phyloP scores from a whole-genome alignment of 2,329 filamentous ascomycete genomes.

The Myriosclerotinia duriaeana region DNA sequence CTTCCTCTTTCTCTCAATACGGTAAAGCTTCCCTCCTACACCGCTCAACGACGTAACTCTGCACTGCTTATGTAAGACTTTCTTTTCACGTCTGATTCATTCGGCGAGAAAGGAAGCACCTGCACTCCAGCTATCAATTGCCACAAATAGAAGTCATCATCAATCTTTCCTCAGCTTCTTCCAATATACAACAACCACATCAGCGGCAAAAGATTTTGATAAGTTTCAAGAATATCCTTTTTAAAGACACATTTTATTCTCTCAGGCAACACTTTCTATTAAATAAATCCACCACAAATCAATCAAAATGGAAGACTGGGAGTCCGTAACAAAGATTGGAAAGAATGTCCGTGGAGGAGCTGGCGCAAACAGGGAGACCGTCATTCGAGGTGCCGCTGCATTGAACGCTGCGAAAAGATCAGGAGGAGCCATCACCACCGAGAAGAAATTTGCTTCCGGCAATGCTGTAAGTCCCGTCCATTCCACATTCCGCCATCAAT shows the following conservation, averaged over 20 bases:
- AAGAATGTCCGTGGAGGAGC: constrained; percentile 72
- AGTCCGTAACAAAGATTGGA: constrained; percentile 88
- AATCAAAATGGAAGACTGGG: constrained; percentile 72
- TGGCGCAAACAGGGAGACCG: constrained; percentile 69
- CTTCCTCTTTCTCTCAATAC: neutral
- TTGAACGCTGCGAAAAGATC: constrained; percentile 86
- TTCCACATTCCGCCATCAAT: neutral
- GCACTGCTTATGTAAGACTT: constrained; percentile 12
- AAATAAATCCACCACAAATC: constrained; percentile 5
- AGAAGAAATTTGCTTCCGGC: constrained; percentile 84
- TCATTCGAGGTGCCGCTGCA: constrained; percentile 77
- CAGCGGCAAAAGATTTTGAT: neutral
- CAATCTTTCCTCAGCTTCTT: constrained; percentile 16
- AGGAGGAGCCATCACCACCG: constrained; percentile 74
- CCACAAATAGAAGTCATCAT: constrained; percentile 21
- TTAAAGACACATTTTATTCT: neutral
- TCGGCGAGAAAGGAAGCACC: constrained; percentile 15
- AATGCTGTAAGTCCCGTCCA: constrained; percentile 66
- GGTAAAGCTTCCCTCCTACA: neutral
- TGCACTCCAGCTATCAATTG: too few relatives aligned
- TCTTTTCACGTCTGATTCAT: constrained; percentile 26
- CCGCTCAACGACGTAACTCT: constrained; percentile 11
- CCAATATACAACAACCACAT: constrained; percentile 9
- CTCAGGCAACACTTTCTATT: neutral
- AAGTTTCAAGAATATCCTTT: too few relatives aligned